Evolutionary conservation across 2,329 filamentous ascomycete genomes (phyloP), one percentile per base, ranked within the genome.

Genomic region (Tricladium varicosporioides): DNA sequence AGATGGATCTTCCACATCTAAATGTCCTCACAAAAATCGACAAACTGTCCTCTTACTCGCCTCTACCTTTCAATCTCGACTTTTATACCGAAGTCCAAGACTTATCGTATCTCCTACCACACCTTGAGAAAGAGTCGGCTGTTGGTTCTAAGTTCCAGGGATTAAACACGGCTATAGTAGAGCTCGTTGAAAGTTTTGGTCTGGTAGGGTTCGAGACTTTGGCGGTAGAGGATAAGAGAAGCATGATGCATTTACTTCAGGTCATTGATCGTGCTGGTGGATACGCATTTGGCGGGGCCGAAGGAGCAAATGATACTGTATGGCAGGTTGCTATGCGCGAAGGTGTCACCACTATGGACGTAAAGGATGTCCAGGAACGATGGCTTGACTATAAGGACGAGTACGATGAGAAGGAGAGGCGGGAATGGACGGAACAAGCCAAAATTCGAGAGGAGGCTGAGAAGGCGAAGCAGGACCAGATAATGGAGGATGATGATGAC

Each of bases 11-110:
- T 60, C 92, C 94, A 0, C 91, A 97, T 70, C 80, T 99, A 64
- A 99, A 99, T 69, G 90, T 99, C 60, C 82, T 99, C 22, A 97
- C 92, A 57, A 99, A 99, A 76, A 96, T 99, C 75, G 94, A 99
- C 75, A 97, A 97, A 70, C 80, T 99, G 53, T 79, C 86, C 36
- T 85, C 88, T 52, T 97, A 96, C 69, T 87, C 91, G 48, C 84
- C 90, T 22, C 80, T 99, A 0, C 91, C 92, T 0, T 97, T 99
- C 78, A 96, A 96, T 67, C 85, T 99, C 58, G 92, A 97, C 63
- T 99, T 88, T 74, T 99, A 97, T 73, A 97, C 94, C 60, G 93
- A 99, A 72, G 93, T 97, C 7, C 92, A 99, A 73, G 92, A 97
- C 68, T 82, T 99, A 3, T 84, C 84, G 18, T 91, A 96, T 65